Conservation (phyloP, 768 basidiomycete genomes). For the Rhodotorula babjevae region DNA sequence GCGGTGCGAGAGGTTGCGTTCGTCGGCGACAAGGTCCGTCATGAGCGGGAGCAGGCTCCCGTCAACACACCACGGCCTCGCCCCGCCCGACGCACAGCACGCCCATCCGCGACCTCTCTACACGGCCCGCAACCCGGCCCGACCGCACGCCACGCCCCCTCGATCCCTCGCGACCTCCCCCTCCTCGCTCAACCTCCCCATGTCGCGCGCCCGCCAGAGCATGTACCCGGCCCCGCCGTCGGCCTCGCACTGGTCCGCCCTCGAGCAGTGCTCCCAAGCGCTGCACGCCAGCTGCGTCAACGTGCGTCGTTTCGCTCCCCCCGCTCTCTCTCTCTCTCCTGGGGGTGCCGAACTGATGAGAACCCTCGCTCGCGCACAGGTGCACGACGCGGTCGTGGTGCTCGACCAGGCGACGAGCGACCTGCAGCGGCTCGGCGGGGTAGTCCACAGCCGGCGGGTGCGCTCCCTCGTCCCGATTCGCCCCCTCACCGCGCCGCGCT, state of each 20-base stretch:
- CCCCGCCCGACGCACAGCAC: too few relatives aligned
- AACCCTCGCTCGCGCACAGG: conserved; percentile 4
- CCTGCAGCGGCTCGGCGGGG: conserved; percentile 11
- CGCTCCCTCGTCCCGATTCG: not conserved
- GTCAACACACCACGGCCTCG: too few relatives aligned
- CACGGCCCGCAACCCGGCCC: too few relatives aligned
- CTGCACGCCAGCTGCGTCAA: not conserved
- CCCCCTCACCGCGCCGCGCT: not conserved
- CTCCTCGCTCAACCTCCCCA: not conserved
- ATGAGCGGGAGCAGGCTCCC: too few relatives aligned
- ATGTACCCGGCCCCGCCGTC: conserved; percentile 23
- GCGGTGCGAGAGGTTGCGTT: too few relatives aligned
- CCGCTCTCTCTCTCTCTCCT: too few relatives aligned
- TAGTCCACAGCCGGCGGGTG: conserved; percentile 24
- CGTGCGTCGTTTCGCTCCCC: not conserved
- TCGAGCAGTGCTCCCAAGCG: conserved; percentile 14
- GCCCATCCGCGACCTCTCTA: too few relatives aligned
- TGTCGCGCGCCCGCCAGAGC: conserved; percentile 13
- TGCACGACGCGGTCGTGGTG: conserved; percentile 7
- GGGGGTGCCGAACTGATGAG: not conserved
- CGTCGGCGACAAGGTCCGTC: too few relatives aligned
- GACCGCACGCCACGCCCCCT: too few relatives aligned
- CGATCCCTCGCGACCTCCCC: too few relatives aligned
- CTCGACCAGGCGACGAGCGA: conserved; percentile 24
- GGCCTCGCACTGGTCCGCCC: conserved; percentile 16